These are phyloP conservation scores for Hemileccinum impolitum DNA, from an alignment of 768 basidiomycete species.

Conservation along the genomic window DNA sequence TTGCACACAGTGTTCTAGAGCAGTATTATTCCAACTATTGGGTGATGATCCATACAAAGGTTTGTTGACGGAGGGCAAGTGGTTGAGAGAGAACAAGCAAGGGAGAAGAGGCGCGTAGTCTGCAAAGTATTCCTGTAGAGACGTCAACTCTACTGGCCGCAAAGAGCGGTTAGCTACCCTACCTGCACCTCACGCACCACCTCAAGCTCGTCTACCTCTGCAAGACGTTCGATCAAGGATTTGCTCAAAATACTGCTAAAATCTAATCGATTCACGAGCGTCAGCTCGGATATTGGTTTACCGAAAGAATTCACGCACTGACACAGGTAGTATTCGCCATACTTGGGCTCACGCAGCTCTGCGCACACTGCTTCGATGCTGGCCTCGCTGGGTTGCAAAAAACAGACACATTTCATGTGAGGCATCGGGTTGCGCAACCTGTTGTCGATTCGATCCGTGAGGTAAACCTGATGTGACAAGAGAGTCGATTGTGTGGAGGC, in stretches of 20 bases:
- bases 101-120: constrained; percentile 90
- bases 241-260: constrained; percentile 95
- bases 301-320: constrained; percentile 69
- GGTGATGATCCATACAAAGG: constrained; percentile 72
- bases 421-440: constrained; percentile 85
- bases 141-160: not conserved
- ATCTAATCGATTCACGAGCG: constrained; percentile 46
- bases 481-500: constrained; percentile 92
- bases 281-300: constrained; percentile 17
- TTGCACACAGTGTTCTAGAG: constrained; percentile 75
- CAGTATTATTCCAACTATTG: constrained; percentile 70
- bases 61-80: constrained; percentile 55
- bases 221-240: constrained; percentile 85
- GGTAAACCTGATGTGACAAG: constrained; percentile 93
- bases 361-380: constrained; percentile 79
- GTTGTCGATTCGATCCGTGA: constrained; percentile 98
- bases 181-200: constrained; percentile 97
- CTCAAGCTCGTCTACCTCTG: constrained; percentile 93
- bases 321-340: constrained; percentile 99
- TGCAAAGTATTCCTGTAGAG: constrained; percentile 88
- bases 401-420: constrained; percentile 97
- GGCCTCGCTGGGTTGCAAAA: constrained; percentile 78
- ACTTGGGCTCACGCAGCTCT: constrained; percentile 87
- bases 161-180: constrained; percentile 17
- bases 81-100: constrained; percentile 82